Percentiles rank a stretch among this genome's conserved stretches.
These are phyloP conservation scores for Carex parvula DNA, from an alignment of 176 grass and related monocot genomes.

Conservation along the genomic window DNA sequence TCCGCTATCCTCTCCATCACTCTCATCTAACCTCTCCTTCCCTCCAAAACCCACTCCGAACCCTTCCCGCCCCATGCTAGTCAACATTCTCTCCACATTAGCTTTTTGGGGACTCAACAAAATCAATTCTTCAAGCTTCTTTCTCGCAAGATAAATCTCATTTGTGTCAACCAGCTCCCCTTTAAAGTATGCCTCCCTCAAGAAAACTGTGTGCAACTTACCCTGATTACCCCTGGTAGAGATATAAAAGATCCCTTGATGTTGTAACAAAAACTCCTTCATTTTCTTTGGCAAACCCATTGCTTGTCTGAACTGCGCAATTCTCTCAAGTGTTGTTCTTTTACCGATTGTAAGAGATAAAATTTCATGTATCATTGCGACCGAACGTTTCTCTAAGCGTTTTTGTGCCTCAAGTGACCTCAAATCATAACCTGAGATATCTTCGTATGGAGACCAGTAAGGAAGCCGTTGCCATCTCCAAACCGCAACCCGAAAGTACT, in stretches of 20 bases:
- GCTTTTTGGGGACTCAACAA: constrained; percentile 56
- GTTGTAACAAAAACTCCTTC: constrained; percentile 78
- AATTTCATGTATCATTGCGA: constrained; percentile 69
- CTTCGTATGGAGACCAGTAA: constrained; percentile 77
- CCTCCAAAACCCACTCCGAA: constrained; percentile 34
- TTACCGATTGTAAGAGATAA: constrained; percentile 63
- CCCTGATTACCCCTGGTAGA: constrained; percentile 78
- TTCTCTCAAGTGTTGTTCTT: constrained; percentile 71
- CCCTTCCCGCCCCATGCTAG: constrained; percentile 59
- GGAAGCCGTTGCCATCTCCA: constrained; percentile 95
- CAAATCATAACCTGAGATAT: constrained; percentile 77
- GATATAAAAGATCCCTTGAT: constrained; percentile 91
- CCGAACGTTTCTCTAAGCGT: constrained; percentile 78
- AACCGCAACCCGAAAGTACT: constrained; percentile 75
- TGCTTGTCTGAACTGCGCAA: constrained; percentile 63
- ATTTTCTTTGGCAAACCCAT: constrained; percentile 81
- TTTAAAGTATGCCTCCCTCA: constrained; percentile 69
- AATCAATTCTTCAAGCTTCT: constrained; percentile 61
- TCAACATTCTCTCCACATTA: constrained; percentile 82
- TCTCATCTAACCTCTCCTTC: background rate
- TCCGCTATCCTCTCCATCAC: constrained; percentile 44
- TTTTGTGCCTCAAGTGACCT: constrained; percentile 68
- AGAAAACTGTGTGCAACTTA: constrained; percentile 80
- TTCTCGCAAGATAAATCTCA: constrained; percentile 49
- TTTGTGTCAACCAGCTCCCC: constrained; percentile 60